phyloP scores from a whole-genome alignment of 2,329 filamentous ascomycete species.

The Penicillium fuscoglaucum region DNA sequence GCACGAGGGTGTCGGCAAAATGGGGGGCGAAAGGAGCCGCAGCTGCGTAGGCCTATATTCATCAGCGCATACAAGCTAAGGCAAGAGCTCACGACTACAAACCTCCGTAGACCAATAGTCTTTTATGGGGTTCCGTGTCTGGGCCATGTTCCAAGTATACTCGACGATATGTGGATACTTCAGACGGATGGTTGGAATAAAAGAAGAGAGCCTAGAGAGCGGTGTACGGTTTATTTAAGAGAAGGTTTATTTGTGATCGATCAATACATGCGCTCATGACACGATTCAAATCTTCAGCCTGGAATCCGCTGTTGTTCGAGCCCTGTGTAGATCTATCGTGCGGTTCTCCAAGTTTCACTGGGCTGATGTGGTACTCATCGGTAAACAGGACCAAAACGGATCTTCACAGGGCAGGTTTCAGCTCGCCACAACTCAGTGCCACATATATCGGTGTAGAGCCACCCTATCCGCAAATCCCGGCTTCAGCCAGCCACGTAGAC shows the following conservation, averaged over 20 bases:
- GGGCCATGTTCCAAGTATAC: background rate
- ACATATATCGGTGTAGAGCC: no score
- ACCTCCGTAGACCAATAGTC: constrained; percentile 13
- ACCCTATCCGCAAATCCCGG: no score
- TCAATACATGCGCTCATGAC: background rate
- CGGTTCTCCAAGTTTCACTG: no score
- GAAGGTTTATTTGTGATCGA: background rate
- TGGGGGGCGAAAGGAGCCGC: constrained; percentile 16
- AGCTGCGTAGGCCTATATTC: constrained; percentile 3
- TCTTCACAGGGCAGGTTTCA: no score
- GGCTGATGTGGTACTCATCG: no score
- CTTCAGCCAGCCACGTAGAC: no score
- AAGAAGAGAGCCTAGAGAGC: background rate
- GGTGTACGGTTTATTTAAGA: background rate
- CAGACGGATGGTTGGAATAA: background rate
- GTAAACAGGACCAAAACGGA: no score
- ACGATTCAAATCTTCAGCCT: background rate
- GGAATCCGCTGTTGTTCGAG: background rate
- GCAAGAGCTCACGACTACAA: background rate
- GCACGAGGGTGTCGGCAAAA: constrained; percentile 1
- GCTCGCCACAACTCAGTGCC: no score
- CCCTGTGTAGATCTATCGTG: no score
- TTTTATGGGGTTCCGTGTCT: background rate
- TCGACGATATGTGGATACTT: background rate
- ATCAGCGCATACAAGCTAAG: background rate